Evolutionary conservation across 495 filamentous ascomycete species (phyloP).

Genomic region (Tuber umbilicatum): DNA sequence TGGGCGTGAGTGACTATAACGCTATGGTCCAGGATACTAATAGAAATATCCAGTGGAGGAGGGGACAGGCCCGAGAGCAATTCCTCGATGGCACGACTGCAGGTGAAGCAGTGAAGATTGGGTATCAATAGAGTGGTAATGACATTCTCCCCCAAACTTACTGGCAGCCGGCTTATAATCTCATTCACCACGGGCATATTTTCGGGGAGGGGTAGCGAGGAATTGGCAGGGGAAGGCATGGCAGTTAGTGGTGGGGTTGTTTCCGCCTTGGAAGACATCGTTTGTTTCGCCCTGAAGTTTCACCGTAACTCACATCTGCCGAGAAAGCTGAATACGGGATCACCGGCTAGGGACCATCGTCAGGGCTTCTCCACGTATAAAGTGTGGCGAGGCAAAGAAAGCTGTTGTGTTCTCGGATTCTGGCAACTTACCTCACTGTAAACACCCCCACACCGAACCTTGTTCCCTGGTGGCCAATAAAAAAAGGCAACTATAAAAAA

Average conservation of each 20-base stretch:
- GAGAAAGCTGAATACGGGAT: neutral
- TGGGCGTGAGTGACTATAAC: conserved; percentile 31
- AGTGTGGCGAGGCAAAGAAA: neutral
- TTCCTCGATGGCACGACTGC: conserved; percentile 30
- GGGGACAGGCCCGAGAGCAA: conserved; percentile 31
- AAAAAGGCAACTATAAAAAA: neutral
- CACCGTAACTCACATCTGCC: neutral
- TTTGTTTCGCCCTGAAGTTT: conserved; percentile 4
- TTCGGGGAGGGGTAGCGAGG: neutral
- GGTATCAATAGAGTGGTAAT: conserved; percentile 35
- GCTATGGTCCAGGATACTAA: conserved; percentile 26
- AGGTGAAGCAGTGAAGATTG: conserved; percentile 38
- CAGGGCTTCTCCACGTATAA: neutral
- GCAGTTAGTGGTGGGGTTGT: neutral
- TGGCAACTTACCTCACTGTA: neutral
- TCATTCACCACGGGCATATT: conserved; percentile 7
- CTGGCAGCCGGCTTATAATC: conserved; percentile 5
- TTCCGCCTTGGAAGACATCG: conserved; percentile 14
- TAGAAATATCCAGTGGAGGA: conserved; percentile 29
- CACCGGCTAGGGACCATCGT: neutral
- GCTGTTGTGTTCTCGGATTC: neutral
- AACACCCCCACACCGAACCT: neutral
- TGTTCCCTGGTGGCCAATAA: neutral
- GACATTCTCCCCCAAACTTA: conserved; percentile 19
- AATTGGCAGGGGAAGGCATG: neutral